Conservation (phyloP, 2,329 filamentous ascomycete species). For the Exophiala xenobiotica region DNA sequence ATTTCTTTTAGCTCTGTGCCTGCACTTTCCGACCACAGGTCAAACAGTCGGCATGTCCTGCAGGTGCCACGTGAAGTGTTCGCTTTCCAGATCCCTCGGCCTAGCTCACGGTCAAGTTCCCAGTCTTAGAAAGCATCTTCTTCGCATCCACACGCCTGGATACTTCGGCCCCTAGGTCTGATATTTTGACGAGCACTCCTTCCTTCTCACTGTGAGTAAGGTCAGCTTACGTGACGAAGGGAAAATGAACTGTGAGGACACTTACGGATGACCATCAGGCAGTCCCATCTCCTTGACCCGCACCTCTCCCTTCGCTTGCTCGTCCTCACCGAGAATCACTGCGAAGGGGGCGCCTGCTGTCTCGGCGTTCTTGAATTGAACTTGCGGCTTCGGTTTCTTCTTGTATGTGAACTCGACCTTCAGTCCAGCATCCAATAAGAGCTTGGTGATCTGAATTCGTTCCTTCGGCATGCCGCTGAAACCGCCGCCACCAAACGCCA, state of each 20-base stretch:
- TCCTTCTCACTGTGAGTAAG: slow-evolving; percentile 66
- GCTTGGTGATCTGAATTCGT: slow-evolving; percentile 74
- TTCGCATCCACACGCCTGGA: slow-evolving; percentile 9
- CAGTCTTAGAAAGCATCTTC: slow-evolving; percentile 12
- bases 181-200: slow-evolving; percentile 69
- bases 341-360: slow-evolving; percentile 75
- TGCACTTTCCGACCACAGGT: too few species aligned
- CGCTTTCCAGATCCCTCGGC: neutral
- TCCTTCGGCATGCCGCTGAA: slow-evolving; percentile 78
- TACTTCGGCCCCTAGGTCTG: slow-evolving; percentile 22
- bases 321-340: slow-evolving; percentile 87
- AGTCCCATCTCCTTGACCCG: slow-evolving; percentile 85
- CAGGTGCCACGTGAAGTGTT: too few species aligned
- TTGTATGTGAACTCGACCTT: slow-evolving; percentile 92
- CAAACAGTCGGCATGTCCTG: too few species aligned
- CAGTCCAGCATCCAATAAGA: slow-evolving; percentile 82
- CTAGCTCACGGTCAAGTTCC: slow-evolving; percentile 1
- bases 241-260: neutral
- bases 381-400: slow-evolving; percentile 71
- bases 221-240: neutral
- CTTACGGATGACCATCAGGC: slow-evolving; percentile 68
- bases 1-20: too few species aligned
- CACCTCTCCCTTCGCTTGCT: slow-evolving; percentile 77
- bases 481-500: slow-evolving; percentile 88
- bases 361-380: slow-evolving; percentile 91